These are phyloP conservation scores for Rhodomyrtus tomentosa DNA, from an alignment of 345 rosid species.

Conservation along the genomic window DNA sequence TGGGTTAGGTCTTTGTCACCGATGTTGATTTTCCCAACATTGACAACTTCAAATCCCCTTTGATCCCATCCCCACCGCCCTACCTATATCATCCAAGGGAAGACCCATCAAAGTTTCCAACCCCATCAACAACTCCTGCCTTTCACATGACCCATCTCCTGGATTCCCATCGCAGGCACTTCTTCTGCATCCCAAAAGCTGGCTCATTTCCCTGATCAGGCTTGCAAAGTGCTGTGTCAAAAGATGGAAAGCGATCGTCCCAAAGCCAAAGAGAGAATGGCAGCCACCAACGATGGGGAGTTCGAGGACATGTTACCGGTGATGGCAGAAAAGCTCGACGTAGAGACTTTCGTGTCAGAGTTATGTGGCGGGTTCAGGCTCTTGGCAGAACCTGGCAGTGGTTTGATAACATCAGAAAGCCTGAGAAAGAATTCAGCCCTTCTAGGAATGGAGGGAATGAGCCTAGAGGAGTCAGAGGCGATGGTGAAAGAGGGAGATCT, in stretches of 20 bases:
- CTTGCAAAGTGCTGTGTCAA: not conserved
- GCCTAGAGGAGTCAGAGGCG: slow-evolving; percentile 46
- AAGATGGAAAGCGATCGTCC: not conserved
- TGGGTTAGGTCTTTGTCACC: not conserved
- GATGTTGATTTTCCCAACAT: not conserved
- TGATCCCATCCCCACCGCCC: not conserved
- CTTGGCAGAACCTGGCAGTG: slow-evolving; percentile 45
- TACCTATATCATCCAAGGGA: not conserved
- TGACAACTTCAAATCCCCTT: not conserved
- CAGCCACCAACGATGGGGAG: not conserved
- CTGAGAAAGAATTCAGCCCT: slow-evolving; percentile 51
- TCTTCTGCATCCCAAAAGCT: not conserved
- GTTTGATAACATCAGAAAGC: slow-evolving; percentile 60
- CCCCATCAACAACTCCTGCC: not conserved
- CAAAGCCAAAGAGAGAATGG: not conserved
- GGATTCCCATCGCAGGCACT: not conserved
- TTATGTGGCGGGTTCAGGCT: slow-evolving; percentile 74
- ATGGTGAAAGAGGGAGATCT: slow-evolving; percentile 88
- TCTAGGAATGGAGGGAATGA: slow-evolving; percentile 76
- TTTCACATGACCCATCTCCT: slow-evolving; percentile 9
- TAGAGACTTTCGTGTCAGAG: slow-evolving; percentile 64
- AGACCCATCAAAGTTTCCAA: not conserved
- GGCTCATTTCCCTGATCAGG: not conserved
- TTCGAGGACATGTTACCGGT: slow-evolving; percentile 66
- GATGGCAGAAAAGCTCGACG: slow-evolving; percentile 89